Conservation (phyloP, 371 early-diverging fungal species). For the Mortierella sp. region DNA sequence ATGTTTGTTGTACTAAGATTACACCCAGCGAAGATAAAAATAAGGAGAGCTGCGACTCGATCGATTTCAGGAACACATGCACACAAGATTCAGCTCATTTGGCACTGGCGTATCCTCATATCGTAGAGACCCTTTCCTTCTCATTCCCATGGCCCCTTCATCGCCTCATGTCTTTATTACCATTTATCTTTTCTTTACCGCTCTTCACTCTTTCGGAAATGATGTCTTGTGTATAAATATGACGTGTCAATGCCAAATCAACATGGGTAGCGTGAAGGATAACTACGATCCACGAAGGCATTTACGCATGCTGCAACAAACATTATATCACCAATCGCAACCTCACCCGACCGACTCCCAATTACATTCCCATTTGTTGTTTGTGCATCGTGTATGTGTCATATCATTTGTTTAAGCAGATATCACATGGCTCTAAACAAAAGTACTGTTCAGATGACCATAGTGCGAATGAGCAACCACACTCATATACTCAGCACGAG, state of each 20-base stretch:
- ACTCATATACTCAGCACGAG: not conserved
- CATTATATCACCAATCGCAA: slow-evolving; percentile 6
- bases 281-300: not conserved
- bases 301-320: not conserved
- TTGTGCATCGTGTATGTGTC: not conserved
- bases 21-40: not conserved
- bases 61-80: slow-evolving; percentile 20
- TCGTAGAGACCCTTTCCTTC: too few species aligned
- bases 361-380: not conserved
- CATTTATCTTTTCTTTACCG: not conserved
- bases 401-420: not conserved
- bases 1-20: not conserved
- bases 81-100: not conserved
- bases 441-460: slow-evolving; percentile 16
- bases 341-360: not conserved
- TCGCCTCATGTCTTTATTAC: too few species aligned
- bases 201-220: not conserved
- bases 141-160: too few species aligned
- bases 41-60: not conserved
- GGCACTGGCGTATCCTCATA: not conserved
- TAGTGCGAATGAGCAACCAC: slow-evolving; percentile 5
- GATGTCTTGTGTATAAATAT: not conserved
- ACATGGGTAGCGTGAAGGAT: not conserved
- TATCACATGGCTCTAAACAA: slow-evolving; percentile 24
- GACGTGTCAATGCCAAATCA: not conserved